Base-by-base conservation (phyloP, 768 basidiomycete species). In the Lactifluus subvellereus region DNA sequence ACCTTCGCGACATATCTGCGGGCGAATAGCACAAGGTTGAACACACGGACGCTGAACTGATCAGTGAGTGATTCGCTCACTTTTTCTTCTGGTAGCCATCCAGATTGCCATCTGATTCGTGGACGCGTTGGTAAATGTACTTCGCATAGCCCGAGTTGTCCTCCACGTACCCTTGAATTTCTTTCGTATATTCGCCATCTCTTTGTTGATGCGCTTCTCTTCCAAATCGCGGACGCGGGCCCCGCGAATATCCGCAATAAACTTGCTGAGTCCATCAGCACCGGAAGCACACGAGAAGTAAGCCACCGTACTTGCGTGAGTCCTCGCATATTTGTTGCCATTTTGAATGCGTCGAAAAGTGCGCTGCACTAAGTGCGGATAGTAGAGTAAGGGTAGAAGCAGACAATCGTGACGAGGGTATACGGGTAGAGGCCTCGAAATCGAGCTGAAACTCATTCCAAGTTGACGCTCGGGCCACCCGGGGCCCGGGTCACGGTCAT, bases 131-230 rank as follows among this genome's bases (percentile, higher is more conserved):
- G 37, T 45, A 16, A 35, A 60, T 22, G 35, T 13, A 57, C 45
- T 22, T 50, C 20, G 9, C 11, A 33, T 5, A 30, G 4, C 7
- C n/a, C 14, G 13, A 42, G 30, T 1, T 54, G 47, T 30, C 18
- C 6, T 16, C 47, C 27, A 60, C 71, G 56, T 53, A 90, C 94
- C 93, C 82, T 98, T 98, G 81, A 99, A 98, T 75, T 96, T 94
- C 80, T 97, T 96, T 64, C 97, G 82, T 66, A 99, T 99, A 70
- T 99, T 98, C 0, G 97, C 97, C 97, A 99, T 98, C 77, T 99
- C 97, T 76, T 98, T 95, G 78, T 99, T 99, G 69, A 99, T 97
- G 59, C 97, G 80, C 77, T 98, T 98, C 81, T 98, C 96, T 73
- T 99, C 97, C 57, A 98, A 77, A 74, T 99, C 97, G 59, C 96